Evolutionary conservation across 31 red algal genomes (phyloP).

Genomic region (Odonthalia washingtoniensis): DNA sequence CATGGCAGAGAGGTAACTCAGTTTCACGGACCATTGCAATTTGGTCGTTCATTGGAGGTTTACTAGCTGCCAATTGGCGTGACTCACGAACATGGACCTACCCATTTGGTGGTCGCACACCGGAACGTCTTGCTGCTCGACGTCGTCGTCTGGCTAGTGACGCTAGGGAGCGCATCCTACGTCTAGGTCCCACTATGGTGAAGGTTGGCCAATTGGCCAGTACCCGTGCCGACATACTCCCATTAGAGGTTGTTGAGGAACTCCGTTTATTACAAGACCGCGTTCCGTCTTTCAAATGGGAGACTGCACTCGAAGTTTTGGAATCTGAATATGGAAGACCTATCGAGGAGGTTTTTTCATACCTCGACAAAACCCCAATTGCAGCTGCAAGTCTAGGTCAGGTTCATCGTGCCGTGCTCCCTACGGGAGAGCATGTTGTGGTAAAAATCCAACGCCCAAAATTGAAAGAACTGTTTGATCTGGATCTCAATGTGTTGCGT

Average conservation of each 20-base stretch:
- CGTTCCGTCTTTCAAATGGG: conserved; percentile 79
- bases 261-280: conserved; percentile 74
- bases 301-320: conserved; percentile 55
- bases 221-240: conserved; percentile 81
- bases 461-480: conserved; percentile 76
- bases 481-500: conserved; percentile 80
- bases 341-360: conserved; percentile 74
- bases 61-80: conserved; percentile 60
- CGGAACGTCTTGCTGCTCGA: conserved; percentile 29
- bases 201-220: conserved; percentile 90
- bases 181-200: conserved; percentile 92
- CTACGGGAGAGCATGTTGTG: conserved; percentile 85
- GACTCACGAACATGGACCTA: conserved; percentile 60
- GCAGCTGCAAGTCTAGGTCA: conserved; percentile 94
- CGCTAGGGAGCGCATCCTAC: conserved; percentile 64
- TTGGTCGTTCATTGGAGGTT: conserved; percentile 66
- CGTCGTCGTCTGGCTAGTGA: conserved; percentile 57
- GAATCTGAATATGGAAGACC: conserved; percentile 65
- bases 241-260: conserved; percentile 80
- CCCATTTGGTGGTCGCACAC: conserved; percentile 35
- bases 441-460: conserved; percentile 94
- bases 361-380: conserved; percentile 79
- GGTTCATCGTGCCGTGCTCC: conserved; percentile 84
- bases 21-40: conserved; percentile 56
- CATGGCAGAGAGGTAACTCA: conserved; percentile 52